Conservation (phyloP, 129 eudicot genomes). For the Gnaphalium uliginosum region DNA sequence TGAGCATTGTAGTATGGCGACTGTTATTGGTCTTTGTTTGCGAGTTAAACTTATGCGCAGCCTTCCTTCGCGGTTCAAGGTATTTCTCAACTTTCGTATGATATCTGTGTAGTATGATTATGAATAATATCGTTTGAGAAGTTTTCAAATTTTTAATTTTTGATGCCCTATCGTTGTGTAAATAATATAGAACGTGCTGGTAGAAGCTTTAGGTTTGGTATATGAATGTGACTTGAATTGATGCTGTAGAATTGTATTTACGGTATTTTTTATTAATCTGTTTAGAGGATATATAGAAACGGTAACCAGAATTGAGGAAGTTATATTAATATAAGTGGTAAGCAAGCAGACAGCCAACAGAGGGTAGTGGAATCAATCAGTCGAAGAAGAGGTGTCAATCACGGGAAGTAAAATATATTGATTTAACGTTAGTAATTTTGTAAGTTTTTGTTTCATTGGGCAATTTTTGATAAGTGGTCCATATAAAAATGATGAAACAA, state of each 20-base stretch:
- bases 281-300: not conserved
- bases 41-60: constrained; percentile 96
- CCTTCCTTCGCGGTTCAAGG: constrained; percentile 89
- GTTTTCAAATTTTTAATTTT: not conserved
- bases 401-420: not conserved
- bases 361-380: not conserved
- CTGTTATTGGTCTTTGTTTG: constrained; percentile 89
- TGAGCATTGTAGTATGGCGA: constrained; percentile 97
- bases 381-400: not conserved
- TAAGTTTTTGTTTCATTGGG: not conserved
- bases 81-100: constrained; percentile 21
- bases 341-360: not conserved
- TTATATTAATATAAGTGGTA: not conserved
- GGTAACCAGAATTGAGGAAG: not conserved
- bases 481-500: not conserved
- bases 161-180: not conserved
- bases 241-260: not conserved
- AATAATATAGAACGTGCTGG: not conserved
- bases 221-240: not conserved
- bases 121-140: not conserved
- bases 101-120: not conserved
- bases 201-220: not conserved
- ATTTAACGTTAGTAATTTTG: not conserved
- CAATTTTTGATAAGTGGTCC: not conserved
- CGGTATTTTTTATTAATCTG: not conserved